phyloP scores from a whole-genome alignment of 1,139 yeast species.

The Geotrichum restrictum region DNA sequence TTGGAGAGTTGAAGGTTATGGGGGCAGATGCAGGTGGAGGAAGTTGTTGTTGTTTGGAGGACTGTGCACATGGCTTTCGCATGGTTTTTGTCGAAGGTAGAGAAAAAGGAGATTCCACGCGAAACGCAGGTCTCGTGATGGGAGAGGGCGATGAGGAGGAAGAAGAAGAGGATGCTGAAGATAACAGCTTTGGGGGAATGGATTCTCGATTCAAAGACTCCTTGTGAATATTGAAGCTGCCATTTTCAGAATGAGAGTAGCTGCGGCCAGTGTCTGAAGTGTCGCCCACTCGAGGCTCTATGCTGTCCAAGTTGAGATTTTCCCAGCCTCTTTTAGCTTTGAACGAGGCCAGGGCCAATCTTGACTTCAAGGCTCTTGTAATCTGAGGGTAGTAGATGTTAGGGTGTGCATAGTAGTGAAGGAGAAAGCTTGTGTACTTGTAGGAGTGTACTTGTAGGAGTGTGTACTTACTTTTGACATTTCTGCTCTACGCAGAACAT shows the following conservation, averaged over 20 bases:
- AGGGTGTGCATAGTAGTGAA: background rate
- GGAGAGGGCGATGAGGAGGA: conserved; percentile 4
- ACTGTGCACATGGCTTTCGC: background rate
- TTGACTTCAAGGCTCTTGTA: conserved; percentile 41
- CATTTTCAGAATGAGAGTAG: background rate
- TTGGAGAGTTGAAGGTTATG: background rate
- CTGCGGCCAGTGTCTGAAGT: background rate
- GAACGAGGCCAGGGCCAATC: conserved; percentile 43
- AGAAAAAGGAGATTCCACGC: conserved; percentile 4
- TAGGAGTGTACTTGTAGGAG: no score
- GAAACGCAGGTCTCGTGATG: background rate
- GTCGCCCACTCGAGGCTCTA: conserved; percentile 35
- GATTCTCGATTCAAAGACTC: background rate
- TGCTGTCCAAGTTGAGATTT: conserved; percentile 36
- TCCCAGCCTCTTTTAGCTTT: conserved; percentile 44
- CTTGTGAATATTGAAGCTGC: background rate
- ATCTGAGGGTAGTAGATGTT: conserved; percentile 26
- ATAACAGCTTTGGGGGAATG: background rate
- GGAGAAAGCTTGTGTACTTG: no score
- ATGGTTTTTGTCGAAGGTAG: background rate
- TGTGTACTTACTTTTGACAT: conserved; percentile 34
- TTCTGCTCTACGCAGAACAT: conserved; percentile 41
- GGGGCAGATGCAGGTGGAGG: background rate
- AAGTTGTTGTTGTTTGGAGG: background rate
- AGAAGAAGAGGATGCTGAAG: background rate